Base-by-base conservation (phyloP, 345 rosid genomes). In the Tarenaya hassleriana region DNA sequence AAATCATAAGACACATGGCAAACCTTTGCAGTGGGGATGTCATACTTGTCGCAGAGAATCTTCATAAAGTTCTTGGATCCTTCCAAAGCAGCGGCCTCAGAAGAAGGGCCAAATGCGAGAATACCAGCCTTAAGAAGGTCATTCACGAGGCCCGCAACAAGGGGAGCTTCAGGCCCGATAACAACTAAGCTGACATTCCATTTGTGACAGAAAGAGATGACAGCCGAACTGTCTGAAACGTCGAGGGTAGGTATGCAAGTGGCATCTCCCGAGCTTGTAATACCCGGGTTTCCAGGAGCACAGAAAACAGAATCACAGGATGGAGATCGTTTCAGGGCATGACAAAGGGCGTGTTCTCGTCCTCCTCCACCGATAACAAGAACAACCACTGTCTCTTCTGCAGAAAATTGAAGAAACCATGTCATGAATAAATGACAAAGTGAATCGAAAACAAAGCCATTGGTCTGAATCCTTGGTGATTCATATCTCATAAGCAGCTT, bases 281-380 rank as follows among this genome's bases (percentile, higher is more conserved):
- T 91, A 56, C 96, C 98, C 1, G 75, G 83, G 73, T 91, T 87
- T 32, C 98, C 98, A 42, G 96, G 96, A 12, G 96, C 95, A 56
- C 96, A 91, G 60, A 84, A 77, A 34, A 91, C 90, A 21, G 77
- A 58, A 37, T 69, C 78, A 46, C 96, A 84, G 1, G 94, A 75
- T 3, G 82, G 75, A 43, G 98, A 87, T 35, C 78, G 85, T 51
- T 74, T 69, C 77, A 91, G 68, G 12, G 95, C 92, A 53, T 78
- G 74, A 72, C 95, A 91, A 45, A 91, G 88, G 0, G 98, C 88
- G 56, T 91, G 95, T 40, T 91, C 98, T 73, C 96, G 80, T 15
- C 96, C 98, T 60, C 98, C 96, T 63, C 95, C 96, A 46, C 98
- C 98, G 48, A 91, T 81, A 46, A 90, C 96, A n/a, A 86, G 75